Conservation (phyloP, 2,329 filamentous ascomycete genomes). For the Arthrobotrys megalospora region DNA sequence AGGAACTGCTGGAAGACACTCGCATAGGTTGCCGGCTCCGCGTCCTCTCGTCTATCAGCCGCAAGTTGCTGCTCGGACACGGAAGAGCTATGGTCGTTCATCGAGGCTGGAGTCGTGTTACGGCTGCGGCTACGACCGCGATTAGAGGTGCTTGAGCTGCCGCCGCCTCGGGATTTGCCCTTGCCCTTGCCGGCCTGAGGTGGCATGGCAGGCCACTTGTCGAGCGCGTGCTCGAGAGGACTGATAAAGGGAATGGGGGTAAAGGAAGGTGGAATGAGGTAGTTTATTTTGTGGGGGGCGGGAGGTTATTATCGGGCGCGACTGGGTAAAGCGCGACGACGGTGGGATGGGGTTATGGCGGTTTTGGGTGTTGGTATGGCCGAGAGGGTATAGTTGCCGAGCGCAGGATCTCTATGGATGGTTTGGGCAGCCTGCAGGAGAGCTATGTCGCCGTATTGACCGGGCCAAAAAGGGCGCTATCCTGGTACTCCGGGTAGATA, state of each 20-base stretch:
- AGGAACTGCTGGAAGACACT: constrained; percentile 57
- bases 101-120: constrained; percentile 60
- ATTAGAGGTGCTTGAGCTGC: constrained; percentile 57
- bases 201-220: constrained; percentile 55
- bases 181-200: constrained; percentile 60
- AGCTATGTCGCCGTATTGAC: constrained; percentile 12
- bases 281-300: constrained; percentile 25
- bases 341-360: constrained; percentile 10
- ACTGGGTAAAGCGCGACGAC: constrained; percentile 41
- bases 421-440: constrained; percentile 47
- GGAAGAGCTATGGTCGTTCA: constrained; percentile 59
- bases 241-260: constrained; percentile 18
- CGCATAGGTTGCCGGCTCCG: constrained; percentile 53
- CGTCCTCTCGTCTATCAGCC: constrained; percentile 47
- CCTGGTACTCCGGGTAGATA: too few species aligned
- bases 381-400: constrained; percentile 57
- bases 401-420: constrained; percentile 23
- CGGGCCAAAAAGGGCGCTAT: background rate
- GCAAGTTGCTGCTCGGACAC: constrained; percentile 53
- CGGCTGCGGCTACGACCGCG: constrained; percentile 60
- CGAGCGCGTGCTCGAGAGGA: constrained; percentile 27
- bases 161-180: constrained; percentile 59
- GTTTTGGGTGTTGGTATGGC: constrained; percentile 17
- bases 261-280: constrained; percentile 22
- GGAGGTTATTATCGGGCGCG: constrained; percentile 25